phyloP scores from a whole-genome alignment of 2,329 filamentous ascomycete species.

The Sclerotiophoma versabilis region DNA sequence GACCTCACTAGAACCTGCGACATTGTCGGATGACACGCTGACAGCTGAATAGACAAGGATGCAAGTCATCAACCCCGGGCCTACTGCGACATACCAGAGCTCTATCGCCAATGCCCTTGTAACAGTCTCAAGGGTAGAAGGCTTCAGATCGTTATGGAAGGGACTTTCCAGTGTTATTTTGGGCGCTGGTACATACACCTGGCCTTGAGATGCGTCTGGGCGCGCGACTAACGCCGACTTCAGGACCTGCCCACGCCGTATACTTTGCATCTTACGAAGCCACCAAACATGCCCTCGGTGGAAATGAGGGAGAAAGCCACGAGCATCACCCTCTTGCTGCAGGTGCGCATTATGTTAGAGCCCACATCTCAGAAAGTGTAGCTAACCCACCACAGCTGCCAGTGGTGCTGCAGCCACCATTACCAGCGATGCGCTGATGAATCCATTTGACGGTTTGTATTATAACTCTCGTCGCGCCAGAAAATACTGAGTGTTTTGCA shows the following conservation, averaged over 20 bases:
- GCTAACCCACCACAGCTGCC: slow-evolving; percentile 68
- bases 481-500: slow-evolving; percentile 51
- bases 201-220: not conserved
- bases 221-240: slow-evolving; percentile 35
- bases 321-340: slow-evolving; percentile 93
- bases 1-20: slow-evolving; percentile 1
- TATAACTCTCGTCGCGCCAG: not conserved
- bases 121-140: slow-evolving; percentile 89
- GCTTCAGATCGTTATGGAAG: slow-evolving; percentile 90
- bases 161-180: slow-evolving; percentile 96
- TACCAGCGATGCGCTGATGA: slow-evolving; percentile 98
- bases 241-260: slow-evolving; percentile 94
- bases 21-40: slow-evolving; percentile 23
- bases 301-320: slow-evolving; percentile 84
- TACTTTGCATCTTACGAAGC: slow-evolving; percentile 99
- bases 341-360: slow-evolving; percentile 61
- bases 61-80: slow-evolving; percentile 89
- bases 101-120: slow-evolving; percentile 85
- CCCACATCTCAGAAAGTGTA: not conserved
- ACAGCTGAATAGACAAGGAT: slow-evolving; percentile 78
- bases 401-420: slow-evolving; percentile 96
- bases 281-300: slow-evolving; percentile 94
- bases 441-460: slow-evolving; percentile 90
- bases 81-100: slow-evolving; percentile 83
- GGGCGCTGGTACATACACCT: slow-evolving; percentile 73